Conservation (phyloP, 371 early-diverging fungal species). For the Mortierella sp. region DNA sequence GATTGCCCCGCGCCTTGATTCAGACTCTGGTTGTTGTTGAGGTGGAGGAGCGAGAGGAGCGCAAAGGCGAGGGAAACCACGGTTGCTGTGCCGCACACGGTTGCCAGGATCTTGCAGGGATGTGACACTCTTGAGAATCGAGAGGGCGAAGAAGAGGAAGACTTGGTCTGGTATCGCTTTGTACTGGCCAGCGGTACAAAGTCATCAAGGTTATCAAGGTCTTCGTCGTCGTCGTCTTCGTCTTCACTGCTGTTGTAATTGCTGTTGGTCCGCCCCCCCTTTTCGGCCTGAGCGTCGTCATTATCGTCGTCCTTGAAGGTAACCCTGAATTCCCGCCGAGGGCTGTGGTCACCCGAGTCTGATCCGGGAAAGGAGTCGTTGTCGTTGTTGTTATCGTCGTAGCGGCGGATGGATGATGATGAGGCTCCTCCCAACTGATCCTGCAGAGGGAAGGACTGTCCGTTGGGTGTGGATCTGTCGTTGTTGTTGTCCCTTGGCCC, state of each 20-base stretch:
- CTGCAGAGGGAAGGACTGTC: conserved; percentile 21
- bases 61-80: conserved; percentile 40
- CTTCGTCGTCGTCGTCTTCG: conserved; percentile 27
- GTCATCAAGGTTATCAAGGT: conserved; percentile 30
- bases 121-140: conserved; percentile 21
- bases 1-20: neutral
- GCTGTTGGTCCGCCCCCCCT: neutral
- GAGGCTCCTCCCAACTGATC: neutral
- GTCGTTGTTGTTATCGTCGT: neutral
- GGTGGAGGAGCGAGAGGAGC: conserved; percentile 36
- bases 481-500: neutral
- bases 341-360: neutral
- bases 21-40: conserved; percentile 22
- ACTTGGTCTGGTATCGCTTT: conserved; percentile 16
- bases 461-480: neutral
- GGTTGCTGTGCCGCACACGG: conserved; percentile 33
- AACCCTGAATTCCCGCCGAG: conserved; percentile 3
- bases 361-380: neutral
- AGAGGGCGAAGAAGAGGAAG: neutral
- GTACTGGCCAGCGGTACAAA: conserved; percentile 37
- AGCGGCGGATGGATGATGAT: neutral
- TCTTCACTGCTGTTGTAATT: neutral
- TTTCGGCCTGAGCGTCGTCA: conserved; percentile 4
- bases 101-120: conserved; percentile 43
- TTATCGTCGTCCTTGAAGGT: conserved; percentile 10